phyloP scores from a whole-genome alignment of 192 early-diverging fungal genomes.

The Funneliformis geosporum region DNA sequence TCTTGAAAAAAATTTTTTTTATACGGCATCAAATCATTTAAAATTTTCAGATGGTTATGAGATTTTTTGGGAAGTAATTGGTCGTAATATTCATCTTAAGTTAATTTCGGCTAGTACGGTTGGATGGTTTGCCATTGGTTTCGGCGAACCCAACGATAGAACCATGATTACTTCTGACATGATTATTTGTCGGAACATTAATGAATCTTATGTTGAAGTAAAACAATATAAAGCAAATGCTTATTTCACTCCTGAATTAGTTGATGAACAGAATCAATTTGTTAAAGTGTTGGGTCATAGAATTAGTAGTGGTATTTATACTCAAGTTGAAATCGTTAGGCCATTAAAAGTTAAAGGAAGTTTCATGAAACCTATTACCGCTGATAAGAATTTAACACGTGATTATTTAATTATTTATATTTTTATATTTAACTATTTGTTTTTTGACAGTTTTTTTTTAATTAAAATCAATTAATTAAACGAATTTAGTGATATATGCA shows the following conservation, averaged over 20 bases:
- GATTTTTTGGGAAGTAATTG: not conserved
- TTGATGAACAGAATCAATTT: not conserved
- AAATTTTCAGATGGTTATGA: not conserved
- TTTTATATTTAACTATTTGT: not conserved
- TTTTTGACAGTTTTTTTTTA: no score
- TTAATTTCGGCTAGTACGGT: not conserved
- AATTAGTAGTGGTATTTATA: not conserved
- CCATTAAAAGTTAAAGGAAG: not conserved
- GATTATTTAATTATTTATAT: not conserved
- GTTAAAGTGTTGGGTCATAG: not conserved
- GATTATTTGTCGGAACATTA: not conserved
- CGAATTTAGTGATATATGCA: not conserved
- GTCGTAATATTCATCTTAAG: not conserved
- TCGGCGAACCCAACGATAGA: not conserved
- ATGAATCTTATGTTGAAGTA: not conserved
- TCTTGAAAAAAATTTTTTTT: not conserved
- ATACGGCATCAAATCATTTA: not conserved
- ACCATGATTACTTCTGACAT: not conserved
- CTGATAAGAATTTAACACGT: not conserved
- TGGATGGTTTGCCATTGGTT: conserved; percentile 18
- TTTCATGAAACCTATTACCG: not conserved
- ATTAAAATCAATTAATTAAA: not conserved
- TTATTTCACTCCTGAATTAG: not conserved
- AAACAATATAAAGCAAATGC: not conserved
- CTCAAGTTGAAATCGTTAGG: not conserved